Base-by-base conservation (phyloP, 2,329 filamentous ascomycete species). In the Dissoconium aciculare region DNA sequence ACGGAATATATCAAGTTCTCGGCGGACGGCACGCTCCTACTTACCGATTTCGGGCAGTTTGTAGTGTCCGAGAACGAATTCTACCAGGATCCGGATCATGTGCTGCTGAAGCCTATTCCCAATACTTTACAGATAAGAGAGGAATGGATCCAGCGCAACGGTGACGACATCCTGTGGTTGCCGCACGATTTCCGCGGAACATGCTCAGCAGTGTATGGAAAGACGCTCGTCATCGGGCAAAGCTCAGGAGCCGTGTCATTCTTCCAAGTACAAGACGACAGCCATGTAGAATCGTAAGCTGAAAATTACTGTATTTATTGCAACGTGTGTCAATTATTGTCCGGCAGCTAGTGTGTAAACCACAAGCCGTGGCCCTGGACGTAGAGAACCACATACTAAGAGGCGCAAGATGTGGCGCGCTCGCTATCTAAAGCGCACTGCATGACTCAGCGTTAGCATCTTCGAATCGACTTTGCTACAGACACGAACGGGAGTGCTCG, bases 1-100 rank as follows among this genome's bases (percentile, higher is more conserved):
- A 28, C 17, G 24, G 17, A n/a, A 13, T 33, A 1, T 12, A 38
- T 47, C 15, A n/a, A 23, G 19, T 23, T 23, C 19, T 23, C 19
- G 8, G n/a, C 8, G 19, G 19, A 23, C n/a, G 19, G 19, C 8
- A 8, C 19, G 19, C 19, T 8, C 8, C n/a, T 23, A n/a, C 19
- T 23, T 8, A 23, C 19, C 8, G 19, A 23, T n/a, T 23, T 23
- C n/a, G 19, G 19, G n/a, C 8, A 8, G n/a, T 23, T 23, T 8
- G 8, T 8, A 23, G 8, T 23, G 8, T n/a, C 19, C 19, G 8
- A 8, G 8, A n/a, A 8, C n/a, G n/a, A 8, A 8, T n/a, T n/a
- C n/a, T 23, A 8, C 8, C 8, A 23, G 8, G 19, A n/a, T 23
- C 19, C 8, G 8, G 8, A 8, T 8, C 19, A 8, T 23, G 8